Conservation (phyloP, 148 eudicot species). For the Silene conica region DNA sequence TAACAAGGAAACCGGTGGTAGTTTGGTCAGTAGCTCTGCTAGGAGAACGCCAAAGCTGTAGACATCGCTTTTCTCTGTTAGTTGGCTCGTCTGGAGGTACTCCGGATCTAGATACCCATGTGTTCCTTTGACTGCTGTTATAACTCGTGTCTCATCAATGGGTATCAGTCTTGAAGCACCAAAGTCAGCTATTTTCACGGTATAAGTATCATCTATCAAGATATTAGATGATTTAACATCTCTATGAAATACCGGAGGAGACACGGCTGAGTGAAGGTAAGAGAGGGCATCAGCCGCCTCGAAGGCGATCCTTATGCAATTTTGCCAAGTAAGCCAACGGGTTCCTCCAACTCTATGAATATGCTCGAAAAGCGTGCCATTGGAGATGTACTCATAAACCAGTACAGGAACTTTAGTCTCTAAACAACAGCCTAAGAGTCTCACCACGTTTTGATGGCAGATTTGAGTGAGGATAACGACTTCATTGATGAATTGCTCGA, state of each 20-base stretch:
- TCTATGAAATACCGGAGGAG: neutral
- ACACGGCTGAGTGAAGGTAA: slow-evolving; percentile 27
- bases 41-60: slow-evolving; percentile 26
- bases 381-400: slow-evolving; percentile 20
- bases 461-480: no score
- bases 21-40: slow-evolving; percentile 20
- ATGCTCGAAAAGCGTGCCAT: slow-evolving; percentile 21
- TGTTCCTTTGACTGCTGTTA: slow-evolving; percentile 25
- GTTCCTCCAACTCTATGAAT: neutral
- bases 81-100: slow-evolving; percentile 19
- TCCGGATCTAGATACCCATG: slow-evolving; percentile 26
- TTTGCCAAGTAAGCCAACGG: slow-evolving; percentile 22
- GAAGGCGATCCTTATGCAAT: slow-evolving; percentile 15
- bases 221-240: no score
- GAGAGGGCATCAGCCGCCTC: slow-evolving; percentile 17
- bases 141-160: slow-evolving; percentile 18
- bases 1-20: no score
- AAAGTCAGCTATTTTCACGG: no score
- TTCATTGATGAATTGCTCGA: no score
- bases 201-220: no score
- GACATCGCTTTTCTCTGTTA: slow-evolving; percentile 29
- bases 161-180: no score
- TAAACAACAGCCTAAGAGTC: no score
- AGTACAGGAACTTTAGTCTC: slow-evolving; percentile 20
- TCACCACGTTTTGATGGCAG: no score